phyloP scores from a whole-genome alignment of 1,284 basidiomycete species.

The Puccinia triticina region DNA sequence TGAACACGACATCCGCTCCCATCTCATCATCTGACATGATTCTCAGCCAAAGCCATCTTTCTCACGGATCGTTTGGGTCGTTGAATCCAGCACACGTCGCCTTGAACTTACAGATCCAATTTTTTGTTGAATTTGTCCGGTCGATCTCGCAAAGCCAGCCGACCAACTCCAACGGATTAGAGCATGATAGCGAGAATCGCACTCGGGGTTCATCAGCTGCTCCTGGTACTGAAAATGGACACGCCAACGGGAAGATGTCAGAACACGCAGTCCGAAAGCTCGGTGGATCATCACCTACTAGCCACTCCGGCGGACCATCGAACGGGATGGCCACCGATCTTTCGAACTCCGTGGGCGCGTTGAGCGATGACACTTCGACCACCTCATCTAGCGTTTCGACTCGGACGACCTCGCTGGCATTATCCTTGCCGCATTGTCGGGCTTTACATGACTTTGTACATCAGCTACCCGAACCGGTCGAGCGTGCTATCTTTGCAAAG shows the following conservation, averaged over 20 bases:
- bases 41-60: slow-evolving; percentile 17
- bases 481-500: slow-evolving; percentile 68
- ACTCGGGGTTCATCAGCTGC: slow-evolving; percentile 64
- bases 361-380: slow-evolving; percentile 53
- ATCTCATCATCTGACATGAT: slow-evolving; percentile 1
- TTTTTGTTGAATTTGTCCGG: slow-evolving; percentile 79
- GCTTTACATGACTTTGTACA: slow-evolving; percentile 68
- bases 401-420: slow-evolving; percentile 52
- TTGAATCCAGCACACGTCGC: slow-evolving; percentile 72
- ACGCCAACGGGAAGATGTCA: slow-evolving; percentile 46
- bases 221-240: slow-evolving; percentile 42
- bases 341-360: slow-evolving; percentile 53
- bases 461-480: slow-evolving; percentile 65
- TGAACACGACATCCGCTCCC: not conserved
- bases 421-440: slow-evolving; percentile 60
- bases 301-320: slow-evolving; percentile 45
- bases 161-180: not conserved
- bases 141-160: slow-evolving; percentile 59
- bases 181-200: slow-evolving; percentile 22
- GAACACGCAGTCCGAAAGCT: slow-evolving; percentile 52
- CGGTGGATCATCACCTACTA: slow-evolving; percentile 47
- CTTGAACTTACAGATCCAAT: slow-evolving; percentile 79
- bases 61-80: slow-evolving; percentile 53
- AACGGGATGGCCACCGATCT: slow-evolving; percentile 36
- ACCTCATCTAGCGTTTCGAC: slow-evolving; percentile 53